Base-by-base conservation (phyloP, 208 protist genomes). In the Trypanosoma avium region DNA sequence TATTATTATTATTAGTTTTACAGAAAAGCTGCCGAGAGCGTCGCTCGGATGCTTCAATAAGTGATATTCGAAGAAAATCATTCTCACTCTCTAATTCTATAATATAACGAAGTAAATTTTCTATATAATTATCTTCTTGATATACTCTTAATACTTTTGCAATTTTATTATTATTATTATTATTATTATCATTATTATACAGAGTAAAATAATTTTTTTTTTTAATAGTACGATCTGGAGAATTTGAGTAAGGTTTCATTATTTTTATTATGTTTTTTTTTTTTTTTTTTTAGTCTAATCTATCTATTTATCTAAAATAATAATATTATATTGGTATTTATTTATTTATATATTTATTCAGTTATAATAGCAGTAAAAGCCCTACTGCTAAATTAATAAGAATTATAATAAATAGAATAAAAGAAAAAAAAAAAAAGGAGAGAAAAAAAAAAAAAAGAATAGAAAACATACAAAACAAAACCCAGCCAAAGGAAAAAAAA, bases 71-170 rank as follows among this genome's bases (percentile, higher is more conserved):
- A 3, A 62, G 42, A 24, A 62, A 32, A 19, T 24, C 26, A 48
- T 62, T 62, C 4, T 62, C 56, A 21, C 42, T 17, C 27, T 62
- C 56, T 38, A 62, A 35, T 22, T 52, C 42, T 27, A 62, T 36
- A 15, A 52, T 38, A 32, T 22, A 22, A 12, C 56, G 56, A 22
- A 22, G 56, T 13, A 62, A 26, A 19, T 8, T 5, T 27, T 62
- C 56, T 24, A 27, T 38, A 38, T 12, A 47, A 22, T 29, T 27
- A 53, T 8, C 17, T 27, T 4, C 19, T 15, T 53, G 47, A 29
- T 27, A 53, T 53, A 13, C 24, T 12, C 22, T 19, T 42, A 17
- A 42, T 29, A 24, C 60, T 54, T 29, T 38, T 73, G 15, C 4
- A 38, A 59, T 32, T 19, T 50, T 29, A 17, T n/a, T 5, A 36